Percentiles rank a stretch among this genome's conserved stretches.
These are phyloP conservation scores for Debaryomycetaceae sp. DNA, from an alignment of 1,139 yeast genomes.

Conservation along the genomic window DNA sequence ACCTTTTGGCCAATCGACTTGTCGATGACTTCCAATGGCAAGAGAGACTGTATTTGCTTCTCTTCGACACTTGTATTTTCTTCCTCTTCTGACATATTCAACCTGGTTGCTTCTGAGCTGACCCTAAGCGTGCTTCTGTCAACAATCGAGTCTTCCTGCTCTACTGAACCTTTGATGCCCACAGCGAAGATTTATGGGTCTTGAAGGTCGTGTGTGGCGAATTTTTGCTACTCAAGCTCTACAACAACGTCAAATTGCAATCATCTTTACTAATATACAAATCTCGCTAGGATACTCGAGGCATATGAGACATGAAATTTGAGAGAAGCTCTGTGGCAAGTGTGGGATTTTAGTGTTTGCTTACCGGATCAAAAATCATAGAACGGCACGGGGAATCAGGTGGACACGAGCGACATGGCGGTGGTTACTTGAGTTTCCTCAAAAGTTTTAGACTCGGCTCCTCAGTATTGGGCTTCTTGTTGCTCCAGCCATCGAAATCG, in stretches of 20 bases:
- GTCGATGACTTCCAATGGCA: conserved; percentile 86
- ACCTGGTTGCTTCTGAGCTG: background rate
- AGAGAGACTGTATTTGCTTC: conserved; percentile 25
- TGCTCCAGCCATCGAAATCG: conserved; percentile 92
- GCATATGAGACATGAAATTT: too few relatives aligned
- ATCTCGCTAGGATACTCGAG: background rate
- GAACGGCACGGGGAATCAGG: too few relatives aligned
- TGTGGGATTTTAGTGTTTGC: too few relatives aligned
- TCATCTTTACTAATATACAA: background rate
- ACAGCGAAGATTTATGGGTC: too few relatives aligned
- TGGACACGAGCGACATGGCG: too few relatives aligned
- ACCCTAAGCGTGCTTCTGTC: too few relatives aligned
- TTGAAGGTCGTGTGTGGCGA: too few relatives aligned
- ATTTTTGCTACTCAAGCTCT: background rate
- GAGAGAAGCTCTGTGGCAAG: too few relatives aligned
- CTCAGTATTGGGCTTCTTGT: conserved; percentile 8
- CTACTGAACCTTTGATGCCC: background rate
- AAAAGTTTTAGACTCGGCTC: background rate
- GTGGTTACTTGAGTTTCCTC: too few relatives aligned
- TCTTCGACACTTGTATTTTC: conserved; percentile 2
- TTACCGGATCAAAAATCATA: too few relatives aligned
- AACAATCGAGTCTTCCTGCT: too few relatives aligned
- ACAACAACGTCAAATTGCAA: background rate
- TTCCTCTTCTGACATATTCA: conserved; percentile 9
- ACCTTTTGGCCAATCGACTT: conserved; percentile 78